Evolutionary conservation across 176 grass and related monocot species (phyloP).

Genomic region (Oryza meyeriana): DNA sequence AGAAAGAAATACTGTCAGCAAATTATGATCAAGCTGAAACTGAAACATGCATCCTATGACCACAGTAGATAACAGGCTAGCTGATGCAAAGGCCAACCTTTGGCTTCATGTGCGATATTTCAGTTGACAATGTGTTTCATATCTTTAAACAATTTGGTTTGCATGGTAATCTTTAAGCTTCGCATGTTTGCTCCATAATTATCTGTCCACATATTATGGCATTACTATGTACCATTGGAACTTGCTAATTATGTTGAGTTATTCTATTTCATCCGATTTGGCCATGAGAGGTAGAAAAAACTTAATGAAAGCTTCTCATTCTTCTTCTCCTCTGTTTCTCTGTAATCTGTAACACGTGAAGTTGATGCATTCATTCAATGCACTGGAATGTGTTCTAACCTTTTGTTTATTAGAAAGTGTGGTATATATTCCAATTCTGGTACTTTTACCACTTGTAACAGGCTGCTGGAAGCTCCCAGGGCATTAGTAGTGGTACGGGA

Average conservation of each 20-base stretch:
- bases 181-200: slow-evolving; percentile 4
- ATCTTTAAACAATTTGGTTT: not conserved
- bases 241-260: not conserved
- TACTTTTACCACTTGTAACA: slow-evolving; percentile 41
- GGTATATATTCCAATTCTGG: slow-evolving; percentile 19
- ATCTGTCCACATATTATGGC: slow-evolving; percentile 7
- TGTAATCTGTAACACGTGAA: not conserved
- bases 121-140: not conserved
- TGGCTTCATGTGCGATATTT: not conserved
- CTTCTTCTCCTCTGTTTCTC: slow-evolving; percentile 10
- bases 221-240: not conserved
- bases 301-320: not conserved
- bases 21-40: not conserved
- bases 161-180: not conserved
- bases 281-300: slow-evolving; percentile 5
- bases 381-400: not conserved
- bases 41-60: not conserved
- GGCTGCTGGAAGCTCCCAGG: slow-evolving; percentile 75
- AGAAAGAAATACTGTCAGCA: not conserved
- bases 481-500: slow-evolving; percentile 42
- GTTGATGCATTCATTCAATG: not conserved
- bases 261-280: slow-evolving; percentile 2
- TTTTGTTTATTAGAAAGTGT: not conserved
- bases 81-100: not conserved
- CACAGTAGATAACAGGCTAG: not conserved